Evolutionary conservation across 208 protist species (phyloP).

Genomic region (Entamoeba moshkovskii): DNA sequence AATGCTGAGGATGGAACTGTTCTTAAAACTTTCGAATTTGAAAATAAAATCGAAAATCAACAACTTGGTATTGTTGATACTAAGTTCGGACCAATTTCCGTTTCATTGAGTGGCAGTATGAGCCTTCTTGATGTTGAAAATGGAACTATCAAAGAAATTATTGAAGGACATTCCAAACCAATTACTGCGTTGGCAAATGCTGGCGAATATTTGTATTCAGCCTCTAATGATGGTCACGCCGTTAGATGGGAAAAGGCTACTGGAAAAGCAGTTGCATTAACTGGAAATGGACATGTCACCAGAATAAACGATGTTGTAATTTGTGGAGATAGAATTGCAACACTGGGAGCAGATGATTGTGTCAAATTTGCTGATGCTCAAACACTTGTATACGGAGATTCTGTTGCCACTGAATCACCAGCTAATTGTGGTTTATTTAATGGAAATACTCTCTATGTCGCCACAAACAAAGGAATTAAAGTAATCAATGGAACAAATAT

Average conservation of each 20-base stretch:
- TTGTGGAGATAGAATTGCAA: not conserved
- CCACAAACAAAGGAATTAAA: not conserved
- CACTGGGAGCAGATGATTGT: not conserved
- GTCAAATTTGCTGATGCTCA: not conserved
- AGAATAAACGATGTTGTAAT: slow-evolving; percentile 25
- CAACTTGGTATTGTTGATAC: not conserved
- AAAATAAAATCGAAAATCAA: not conserved
- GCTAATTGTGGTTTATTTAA: not conserved
- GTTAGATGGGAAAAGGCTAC: slow-evolving; percentile 37
- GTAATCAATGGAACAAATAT: not conserved
- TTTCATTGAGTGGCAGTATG: not conserved
- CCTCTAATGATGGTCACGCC: slow-evolving; percentile 36
- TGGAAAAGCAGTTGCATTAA: slow-evolving; percentile 27
- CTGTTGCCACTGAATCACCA: not conserved
- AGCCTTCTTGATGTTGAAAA: not conserved
- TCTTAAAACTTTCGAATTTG: not conserved
- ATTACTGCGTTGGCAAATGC: slow-evolving; percentile 43
- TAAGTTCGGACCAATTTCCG: not conserved
- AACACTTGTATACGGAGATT: not conserved
- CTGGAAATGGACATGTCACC: slow-evolving; percentile 44
- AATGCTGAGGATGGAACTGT: not conserved
- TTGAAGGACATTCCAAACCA: slow-evolving; percentile 48
- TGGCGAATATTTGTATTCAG: slow-evolving; percentile 36
- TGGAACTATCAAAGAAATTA: not conserved
- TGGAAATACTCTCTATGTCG: not conserved